Base-by-base conservation (phyloP, 805 yeast species). In the Scheffersomyces ergatensis region DNA sequence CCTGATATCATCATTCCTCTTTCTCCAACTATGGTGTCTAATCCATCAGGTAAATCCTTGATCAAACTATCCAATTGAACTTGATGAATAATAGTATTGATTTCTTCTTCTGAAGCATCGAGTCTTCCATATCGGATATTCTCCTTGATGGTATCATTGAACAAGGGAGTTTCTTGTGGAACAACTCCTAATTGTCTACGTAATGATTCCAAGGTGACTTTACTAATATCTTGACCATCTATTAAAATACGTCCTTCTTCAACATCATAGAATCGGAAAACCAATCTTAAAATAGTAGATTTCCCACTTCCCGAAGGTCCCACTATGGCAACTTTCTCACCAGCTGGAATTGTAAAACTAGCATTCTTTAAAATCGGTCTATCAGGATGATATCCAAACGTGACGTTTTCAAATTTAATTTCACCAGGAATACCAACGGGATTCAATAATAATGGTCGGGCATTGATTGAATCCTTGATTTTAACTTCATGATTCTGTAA, bases 1-100 rank as follows among this genome's bases (percentile, higher is more conserved):
- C 99, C 99, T 19, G 97, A 89, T 35, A 93, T 90, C 99, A 93
- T 93, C 76, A 93, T 76, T n/a, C 99, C 99, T 57, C 95, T 72
- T 62, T 93, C 99, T 36, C 99, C 99, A 14, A 93, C 99, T 43
- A 87, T 72, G 0, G 98, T 93, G 21, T 84, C 70, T 31, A 77
- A 69, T 1, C 97, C 97, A 12, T 86, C 85, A 0, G 99, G 98
- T 35, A 93, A 63, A 33, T 82, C 86, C 5, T 60, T 50, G 13
- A 92, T 73, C 35, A 92, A 66, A 18, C 64, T 60, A 45, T 77
- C 77, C 46, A 92, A 70, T 52, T 85, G 82, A 3, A 96, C 96
- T 52, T 79, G 77, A 30, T 70, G 60, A 13, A 92, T 82, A 5
- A 82, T 89, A 7, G 63, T 60, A 8, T 62, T 45, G 1, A 93